Evolutionary conservation across 169 alveolate species (phyloP).

Genomic region (Eimeria tenella): DNA sequence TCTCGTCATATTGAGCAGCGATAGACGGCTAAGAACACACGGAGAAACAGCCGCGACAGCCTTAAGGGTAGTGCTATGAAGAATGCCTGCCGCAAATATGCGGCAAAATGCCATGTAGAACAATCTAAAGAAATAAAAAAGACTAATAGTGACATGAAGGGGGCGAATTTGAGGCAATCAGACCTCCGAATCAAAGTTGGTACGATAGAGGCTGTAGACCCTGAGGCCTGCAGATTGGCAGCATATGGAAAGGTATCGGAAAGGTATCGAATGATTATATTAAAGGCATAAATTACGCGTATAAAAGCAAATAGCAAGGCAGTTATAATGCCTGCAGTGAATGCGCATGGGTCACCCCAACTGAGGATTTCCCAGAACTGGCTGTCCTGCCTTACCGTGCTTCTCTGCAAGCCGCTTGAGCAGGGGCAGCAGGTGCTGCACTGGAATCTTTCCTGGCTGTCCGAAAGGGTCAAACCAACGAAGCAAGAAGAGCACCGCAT

Average conservation of each 20-base stretch:
- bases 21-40: constrained; percentile 11
- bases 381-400: constrained; percentile 35
- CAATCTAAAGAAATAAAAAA: not conserved
- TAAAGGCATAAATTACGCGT: no score
- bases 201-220: constrained; percentile 9
- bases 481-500: not conserved
- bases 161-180: not conserved
- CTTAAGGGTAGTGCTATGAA: no score
- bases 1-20: not conserved
- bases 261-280: no score
- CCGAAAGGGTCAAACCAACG: constrained; percentile 55
- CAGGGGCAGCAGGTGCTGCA: constrained; percentile 3
- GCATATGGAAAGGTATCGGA: no score
- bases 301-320: no score
- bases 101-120: no score
- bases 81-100: no score
- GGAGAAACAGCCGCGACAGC: no score
- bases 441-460: constrained; percentile 4
- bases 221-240: constrained; percentile 5
- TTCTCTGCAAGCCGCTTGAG: not conserved
- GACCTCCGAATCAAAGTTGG: constrained; percentile 55
- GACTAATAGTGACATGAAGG: not conserved
- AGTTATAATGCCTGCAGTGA: no score
- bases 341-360: not conserved
- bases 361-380: not conserved